Percentiles rank a stretch among this genome's conserved stretches.
phyloP scores from a whole-genome alignment of 371 early-diverging fungal species.

The Mortierella sp. region DNA sequence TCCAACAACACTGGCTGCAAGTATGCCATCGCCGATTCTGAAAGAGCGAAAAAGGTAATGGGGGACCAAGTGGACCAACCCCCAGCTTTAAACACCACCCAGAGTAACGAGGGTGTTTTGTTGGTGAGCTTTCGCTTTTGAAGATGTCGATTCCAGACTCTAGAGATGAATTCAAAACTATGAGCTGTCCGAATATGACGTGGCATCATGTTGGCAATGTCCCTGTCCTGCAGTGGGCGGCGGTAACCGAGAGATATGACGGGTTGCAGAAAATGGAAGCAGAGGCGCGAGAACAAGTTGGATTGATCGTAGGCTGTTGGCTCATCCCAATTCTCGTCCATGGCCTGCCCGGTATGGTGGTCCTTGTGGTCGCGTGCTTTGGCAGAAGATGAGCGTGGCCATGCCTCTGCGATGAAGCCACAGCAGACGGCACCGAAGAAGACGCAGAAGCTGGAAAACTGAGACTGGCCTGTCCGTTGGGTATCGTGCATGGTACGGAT shows the following conservation, averaged over 20 bases:
- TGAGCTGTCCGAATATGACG: slow-evolving; percentile 3
- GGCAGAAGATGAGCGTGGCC: slow-evolving; percentile 18
- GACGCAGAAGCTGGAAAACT: slow-evolving; percentile 37
- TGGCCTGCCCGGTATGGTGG: neutral
- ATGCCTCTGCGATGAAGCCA: slow-evolving; percentile 29
- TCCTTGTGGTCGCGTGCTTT: neutral
- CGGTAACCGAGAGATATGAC: slow-evolving; percentile 27
- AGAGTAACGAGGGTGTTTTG: slow-evolving; percentile 23
- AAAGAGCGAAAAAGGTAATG: slow-evolving; percentile 3
- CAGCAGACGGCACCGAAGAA: slow-evolving; percentile 15
- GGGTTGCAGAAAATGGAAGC: slow-evolving; percentile 36
- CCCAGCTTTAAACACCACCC: slow-evolving; percentile 33
- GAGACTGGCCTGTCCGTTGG: neutral
- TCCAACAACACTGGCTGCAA: slow-evolving; percentile 27
- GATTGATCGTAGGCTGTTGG: slow-evolving; percentile 36
- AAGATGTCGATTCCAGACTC: slow-evolving; percentile 19
- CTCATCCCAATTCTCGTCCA: slow-evolving; percentile 1
- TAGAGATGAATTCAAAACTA: slow-evolving; percentile 11
- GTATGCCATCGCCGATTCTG: slow-evolving; percentile 18
- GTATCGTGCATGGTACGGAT: slow-evolving; percentile 28
- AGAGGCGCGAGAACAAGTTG: slow-evolving; percentile 40
- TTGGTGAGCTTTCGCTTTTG: slow-evolving; percentile 9
- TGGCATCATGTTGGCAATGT: slow-evolving; percentile 44
- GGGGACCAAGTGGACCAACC: slow-evolving; percentile 28
- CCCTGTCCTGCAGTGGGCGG: slow-evolving; percentile 7